Percentiles rank a stretch among this genome's conserved stretches.
These are phyloP conservation scores for Penicillium sp. DNA, from an alignment of 2,329 filamentous ascomycete species.

Conservation along the genomic window DNA sequence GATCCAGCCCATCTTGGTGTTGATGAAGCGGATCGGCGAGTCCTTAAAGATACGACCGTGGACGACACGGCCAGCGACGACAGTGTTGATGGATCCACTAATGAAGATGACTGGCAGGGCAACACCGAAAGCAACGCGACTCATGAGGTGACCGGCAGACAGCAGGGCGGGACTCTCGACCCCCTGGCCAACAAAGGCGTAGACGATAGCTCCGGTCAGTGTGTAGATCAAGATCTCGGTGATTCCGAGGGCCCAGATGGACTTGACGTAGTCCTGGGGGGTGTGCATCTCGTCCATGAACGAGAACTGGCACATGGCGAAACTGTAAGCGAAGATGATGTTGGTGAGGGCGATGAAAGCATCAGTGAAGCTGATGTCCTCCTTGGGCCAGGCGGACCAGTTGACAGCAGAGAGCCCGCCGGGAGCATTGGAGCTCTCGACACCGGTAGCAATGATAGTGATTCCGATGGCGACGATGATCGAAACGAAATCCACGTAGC, in stretches of 20 bases:
- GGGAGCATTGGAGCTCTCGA: slow-evolving; percentile 30
- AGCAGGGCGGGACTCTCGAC: slow-evolving; percentile 40
- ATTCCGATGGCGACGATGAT: slow-evolving; percentile 42
- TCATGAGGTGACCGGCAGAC: slow-evolving; percentile 33
- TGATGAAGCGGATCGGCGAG: slow-evolving; percentile 41
- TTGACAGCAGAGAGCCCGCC: slow-evolving; percentile 34
- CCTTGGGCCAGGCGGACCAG: slow-evolving; percentile 37
- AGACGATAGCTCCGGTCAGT: slow-evolving; percentile 33
- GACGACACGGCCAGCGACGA: slow-evolving; percentile 39
- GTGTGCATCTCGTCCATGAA: slow-evolving; percentile 36
- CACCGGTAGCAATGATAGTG: slow-evolving; percentile 42
- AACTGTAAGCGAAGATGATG: slow-evolving; percentile 50
- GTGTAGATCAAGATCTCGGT: slow-evolving; percentile 32
- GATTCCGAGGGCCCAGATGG: slow-evolving; percentile 29
- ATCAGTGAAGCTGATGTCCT: slow-evolving; percentile 37
- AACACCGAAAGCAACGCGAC: slow-evolving; percentile 39
- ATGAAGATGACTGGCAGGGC: slow-evolving; percentile 44
- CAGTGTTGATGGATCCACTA: slow-evolving; percentile 43
- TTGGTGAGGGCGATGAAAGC: slow-evolving; percentile 42
- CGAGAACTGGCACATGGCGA: slow-evolving; percentile 41
- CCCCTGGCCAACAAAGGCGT: slow-evolving; percentile 39
- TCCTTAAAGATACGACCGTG: slow-evolving; percentile 41
- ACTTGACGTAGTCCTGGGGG: slow-evolving; percentile 30
- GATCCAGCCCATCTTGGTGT: slow-evolving; percentile 41
- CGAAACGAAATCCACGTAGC: slow-evolving; percentile 44